phyloP scores from a whole-genome alignment of 2,329 filamentous ascomycete species.

The Trichoderma hamatum region DNA sequence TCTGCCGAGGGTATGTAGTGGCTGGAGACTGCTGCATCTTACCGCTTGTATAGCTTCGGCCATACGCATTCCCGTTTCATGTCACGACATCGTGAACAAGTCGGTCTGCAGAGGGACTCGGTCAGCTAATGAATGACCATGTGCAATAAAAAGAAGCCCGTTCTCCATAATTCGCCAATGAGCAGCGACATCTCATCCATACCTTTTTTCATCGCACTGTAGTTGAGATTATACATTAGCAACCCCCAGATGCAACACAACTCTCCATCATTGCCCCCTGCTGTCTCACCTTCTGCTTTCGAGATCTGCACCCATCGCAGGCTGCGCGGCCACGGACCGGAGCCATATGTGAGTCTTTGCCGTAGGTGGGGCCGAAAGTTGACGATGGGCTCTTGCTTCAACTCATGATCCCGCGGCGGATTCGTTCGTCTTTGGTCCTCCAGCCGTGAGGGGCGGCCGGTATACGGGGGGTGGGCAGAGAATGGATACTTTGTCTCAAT shows the following conservation, averaged over 20 bases:
- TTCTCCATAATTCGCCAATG: not conserved
- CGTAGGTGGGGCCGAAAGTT: constrained; percentile 21
- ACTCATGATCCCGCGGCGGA: constrained; percentile 17
- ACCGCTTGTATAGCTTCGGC: constrained; percentile 24
- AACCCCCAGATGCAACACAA: not conserved
- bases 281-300: constrained; percentile 22
- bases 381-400: not conserved
- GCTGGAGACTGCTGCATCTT: not conserved
- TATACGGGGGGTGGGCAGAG: not conserved
- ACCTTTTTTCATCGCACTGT: constrained; percentile 23
- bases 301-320: constrained; percentile 25
- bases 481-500: not conserved
- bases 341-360: constrained; percentile 22
- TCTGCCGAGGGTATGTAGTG: not conserved
- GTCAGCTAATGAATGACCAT: not conserved
- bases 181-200: not conserved
- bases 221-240: not conserved
- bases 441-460: not conserved
- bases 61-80: constrained; percentile 23
- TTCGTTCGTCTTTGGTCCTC: not conserved
- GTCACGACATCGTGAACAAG: constrained; percentile 22
- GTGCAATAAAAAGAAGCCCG: not conserved
- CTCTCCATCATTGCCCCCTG: not conserved
- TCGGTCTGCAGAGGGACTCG: not conserved
- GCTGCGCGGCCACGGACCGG: constrained; percentile 26